Base-by-base conservation (phyloP, 805 yeast genomes). In the Pichia manshurica region DNA sequence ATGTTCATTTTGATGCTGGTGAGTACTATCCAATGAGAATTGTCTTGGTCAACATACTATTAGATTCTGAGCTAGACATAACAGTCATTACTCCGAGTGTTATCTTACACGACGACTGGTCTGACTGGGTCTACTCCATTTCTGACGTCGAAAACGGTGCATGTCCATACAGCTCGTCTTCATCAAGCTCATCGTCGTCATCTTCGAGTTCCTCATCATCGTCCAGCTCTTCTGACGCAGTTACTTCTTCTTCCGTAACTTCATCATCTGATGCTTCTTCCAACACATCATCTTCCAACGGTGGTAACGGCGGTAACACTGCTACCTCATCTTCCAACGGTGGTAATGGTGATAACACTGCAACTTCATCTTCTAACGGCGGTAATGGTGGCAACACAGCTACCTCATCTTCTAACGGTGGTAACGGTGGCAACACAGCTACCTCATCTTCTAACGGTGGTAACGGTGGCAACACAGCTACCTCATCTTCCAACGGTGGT, bases 1-100 rank as follows among this genome's bases (percentile, higher is more conserved):
- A 36, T 33, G 50, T 47, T 25, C 46, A 55, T 29, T 42, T 54
- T 10, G 44, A 45, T n/a, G 45, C 28, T 5, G 53, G 50, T 38
- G 19, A 25, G 34, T 50, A 49, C 15, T 54, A 54, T 39, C 58
- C 58, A n/a, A 44, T 54, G 39, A 53, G 51, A 46, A 13, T 54
- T 16, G 54, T 46, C 29, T 41, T 46, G 17, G 42, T 35, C 13
- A 46, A 46, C 19, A 35, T 39, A 10, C 17, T 29, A 4, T 9
- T 34, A 0, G 39, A 33, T 19, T 48, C 52, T 1, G 23, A 23
- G 9, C 38, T 53, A 7, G 28, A 42, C 19, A 49, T 53, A 19
- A 20, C 23, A 8, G 44, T 53, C 32, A 10, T 6, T 1, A 44
- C 42, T 16, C 55, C 56, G 13, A 10, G 48, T 16, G 15, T 21